phyloP scores from a whole-genome alignment of 2,329 filamentous ascomycete genomes.

The Ciborinia camelliae region DNA sequence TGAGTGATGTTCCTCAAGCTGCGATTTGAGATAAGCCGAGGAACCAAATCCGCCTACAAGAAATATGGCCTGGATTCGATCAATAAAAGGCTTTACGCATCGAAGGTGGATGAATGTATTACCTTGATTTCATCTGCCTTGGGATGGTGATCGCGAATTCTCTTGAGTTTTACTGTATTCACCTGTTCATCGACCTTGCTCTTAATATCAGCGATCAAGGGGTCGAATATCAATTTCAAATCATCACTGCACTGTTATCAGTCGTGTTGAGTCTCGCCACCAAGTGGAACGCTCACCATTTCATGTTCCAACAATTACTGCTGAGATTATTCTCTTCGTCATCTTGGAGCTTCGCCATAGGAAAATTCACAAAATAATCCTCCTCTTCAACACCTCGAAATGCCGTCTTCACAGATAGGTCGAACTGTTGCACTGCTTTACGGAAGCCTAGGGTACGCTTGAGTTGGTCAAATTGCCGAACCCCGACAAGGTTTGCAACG shows the following conservation, averaged over 20 bases:
- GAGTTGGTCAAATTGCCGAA: slow-evolving; percentile 34
- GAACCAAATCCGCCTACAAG: slow-evolving; percentile 32
- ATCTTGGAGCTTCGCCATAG: slow-evolving; percentile 31
- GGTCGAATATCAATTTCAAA: slow-evolving; percentile 52
- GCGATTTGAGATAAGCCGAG: slow-evolving; percentile 37
- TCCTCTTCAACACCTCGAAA: slow-evolving; percentile 31
- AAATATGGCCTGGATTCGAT: slow-evolving; percentile 21
- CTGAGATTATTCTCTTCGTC: slow-evolving; percentile 27
- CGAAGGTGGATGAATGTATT: slow-evolving; percentile 26
- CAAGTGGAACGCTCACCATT: slow-evolving; percentile 20
- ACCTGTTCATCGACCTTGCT: slow-evolving; percentile 44
- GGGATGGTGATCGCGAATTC: slow-evolving; percentile 41
- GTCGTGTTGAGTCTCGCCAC: too few relatives aligned
- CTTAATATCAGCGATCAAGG: slow-evolving; percentile 43
- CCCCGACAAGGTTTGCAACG: slow-evolving; percentile 32
- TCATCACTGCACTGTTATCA: slow-evolving; percentile 36
- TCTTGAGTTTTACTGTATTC: slow-evolving; percentile 40
- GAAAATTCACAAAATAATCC: slow-evolving; percentile 33
- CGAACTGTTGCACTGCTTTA: slow-evolving; percentile 36
- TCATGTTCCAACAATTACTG: slow-evolving; percentile 26
- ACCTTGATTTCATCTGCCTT: slow-evolving; percentile 43
- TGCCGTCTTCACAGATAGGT: slow-evolving; percentile 33
- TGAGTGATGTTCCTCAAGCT: slow-evolving; percentile 40
- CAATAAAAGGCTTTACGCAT: not conserved
- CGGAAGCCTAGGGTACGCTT: slow-evolving; percentile 30